Percentiles rank a stretch among this genome's conserved stretches.
phyloP scores from a whole-genome alignment of 225 moss, liverwort and hornwort genomes.

The Pseudisothecium myosuroides region DNA sequence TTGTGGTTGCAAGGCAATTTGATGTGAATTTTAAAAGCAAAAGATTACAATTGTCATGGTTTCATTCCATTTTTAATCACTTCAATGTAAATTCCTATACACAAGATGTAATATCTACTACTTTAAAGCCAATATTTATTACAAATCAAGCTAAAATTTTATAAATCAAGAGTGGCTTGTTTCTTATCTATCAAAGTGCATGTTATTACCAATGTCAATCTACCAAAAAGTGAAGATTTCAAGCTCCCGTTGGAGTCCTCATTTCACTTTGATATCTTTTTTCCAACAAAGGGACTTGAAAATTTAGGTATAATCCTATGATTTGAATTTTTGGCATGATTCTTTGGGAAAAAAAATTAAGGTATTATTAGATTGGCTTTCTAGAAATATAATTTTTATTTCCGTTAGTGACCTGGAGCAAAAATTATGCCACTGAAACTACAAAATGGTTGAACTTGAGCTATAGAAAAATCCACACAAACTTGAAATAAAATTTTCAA shows the following conservation, averaged over 20 bases:
- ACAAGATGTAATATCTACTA: not conserved
- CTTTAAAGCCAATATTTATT: too few relatives aligned
- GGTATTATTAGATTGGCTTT: not conserved
- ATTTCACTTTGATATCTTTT: not conserved
- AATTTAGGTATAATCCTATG: not conserved
- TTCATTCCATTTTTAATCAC: not conserved
- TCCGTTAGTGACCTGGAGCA: not conserved
- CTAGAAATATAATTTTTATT: not conserved
- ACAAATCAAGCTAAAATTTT: too few relatives aligned
- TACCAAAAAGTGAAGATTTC: not conserved
- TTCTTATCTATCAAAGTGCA: not conserved
- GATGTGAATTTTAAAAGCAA: not conserved
- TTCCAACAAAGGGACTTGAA: fast-evolving
- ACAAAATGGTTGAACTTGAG: not conserved
- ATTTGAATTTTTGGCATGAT: not conserved
- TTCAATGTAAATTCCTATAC: not conserved
- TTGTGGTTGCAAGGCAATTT: not conserved
- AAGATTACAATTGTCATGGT: not conserved
- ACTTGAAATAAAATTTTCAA: not conserved
- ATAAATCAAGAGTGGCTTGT: too few relatives aligned
- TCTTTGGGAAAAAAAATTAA: not conserved
- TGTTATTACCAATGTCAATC: too few relatives aligned
- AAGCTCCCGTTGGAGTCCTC: fast-evolving
- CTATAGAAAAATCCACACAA: not conserved
- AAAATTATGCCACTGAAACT: not conserved